Evolutionary conservation across 371 early-diverging fungal species (phyloP).

Genomic region (Mortierella sp.): DNA sequence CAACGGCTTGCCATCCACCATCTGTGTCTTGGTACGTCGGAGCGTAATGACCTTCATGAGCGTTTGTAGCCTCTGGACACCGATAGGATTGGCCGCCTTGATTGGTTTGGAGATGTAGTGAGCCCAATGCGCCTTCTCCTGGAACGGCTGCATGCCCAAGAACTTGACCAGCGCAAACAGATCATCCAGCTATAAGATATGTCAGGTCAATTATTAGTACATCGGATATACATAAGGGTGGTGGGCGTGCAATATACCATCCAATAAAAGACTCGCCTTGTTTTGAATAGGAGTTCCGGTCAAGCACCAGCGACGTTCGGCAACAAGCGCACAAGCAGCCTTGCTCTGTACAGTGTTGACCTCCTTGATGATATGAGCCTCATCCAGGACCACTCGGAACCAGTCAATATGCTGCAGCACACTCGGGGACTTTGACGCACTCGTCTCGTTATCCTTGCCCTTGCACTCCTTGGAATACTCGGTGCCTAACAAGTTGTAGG

Average conservation of each 20-base stretch:
- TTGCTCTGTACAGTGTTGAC: conserved; percentile 66
- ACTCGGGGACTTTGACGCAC: conserved; percentile 43
- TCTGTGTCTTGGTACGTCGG: conserved; percentile 73
- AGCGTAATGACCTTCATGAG: conserved; percentile 76
- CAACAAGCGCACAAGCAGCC: conserved; percentile 67
- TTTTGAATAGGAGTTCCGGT: conserved; percentile 91
- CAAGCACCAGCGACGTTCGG: conserved; percentile 79
- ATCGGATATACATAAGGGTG: too few relatives aligned
- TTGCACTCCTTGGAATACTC: conserved; percentile 68
- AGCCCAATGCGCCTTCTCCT: conserved; percentile 64
- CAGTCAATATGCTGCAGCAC: conserved; percentile 66
- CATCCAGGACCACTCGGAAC: conserved; percentile 75
- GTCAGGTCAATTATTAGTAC: conserved; percentile 10
- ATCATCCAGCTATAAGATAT: conserved; percentile 64
- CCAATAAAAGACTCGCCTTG: conserved; percentile 31
- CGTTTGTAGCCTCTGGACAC: conserved; percentile 68
- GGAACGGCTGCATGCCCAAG: conserved; percentile 73
- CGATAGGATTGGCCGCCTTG: conserved; percentile 60
- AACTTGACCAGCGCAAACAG: conserved; percentile 82
- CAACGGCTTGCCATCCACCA: conserved; percentile 71
- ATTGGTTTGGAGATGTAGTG: conserved; percentile 68
- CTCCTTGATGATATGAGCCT: conserved; percentile 79
- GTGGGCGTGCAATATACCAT: not conserved
- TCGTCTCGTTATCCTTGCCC: conserved; percentile 37
- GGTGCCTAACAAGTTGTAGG: conserved; percentile 69